Evolutionary conservation across 2,329 filamentous ascomycete species (phyloP), one percentile per base, ranked within the genome.

Genomic region (Cladorrhinum sp.): DNA sequence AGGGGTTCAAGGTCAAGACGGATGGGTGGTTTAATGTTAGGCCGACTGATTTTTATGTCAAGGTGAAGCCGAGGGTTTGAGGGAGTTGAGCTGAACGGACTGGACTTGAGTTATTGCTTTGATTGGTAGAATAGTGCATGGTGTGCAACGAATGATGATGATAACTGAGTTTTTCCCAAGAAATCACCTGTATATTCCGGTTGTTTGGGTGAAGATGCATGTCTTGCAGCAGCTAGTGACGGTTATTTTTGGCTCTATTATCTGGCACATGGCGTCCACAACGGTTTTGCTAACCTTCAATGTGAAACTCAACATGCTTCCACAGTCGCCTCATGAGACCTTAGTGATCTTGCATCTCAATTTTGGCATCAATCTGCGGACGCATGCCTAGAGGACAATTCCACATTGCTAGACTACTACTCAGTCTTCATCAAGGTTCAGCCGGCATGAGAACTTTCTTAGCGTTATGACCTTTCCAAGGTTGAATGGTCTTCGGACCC

Each of bases 1-100:
- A 71, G 2, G 66, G 59, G 0, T 81, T 80, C 53, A 65, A 74
- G 66, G 57, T 80, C 57, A 72, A 74, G 58, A 72, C 78, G 71
- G 74, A 85, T 65, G 77, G 83, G 13, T 77, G 82, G 77, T 85
- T 84, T 64, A 82, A 82, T 55, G 67, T 81, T 3, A 71, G 80
- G 63, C 82, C 81, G 0, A 68, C 80, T 49, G 76, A 73, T 13
- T 79, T 84, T 48, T 65, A 69, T 20, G 76, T 78, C 52, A 77
- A 71, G 69, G 76, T 78, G 9, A 78, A 74, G 71, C 65, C 75
- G 36, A 74, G 79, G 57, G 64, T 9, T 25, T 58, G 32, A 60
- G 18, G 50, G n/a, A n/a, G n/a, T n/a, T n/a, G n/a, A n/a, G n/a
- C n/a, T n/a, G n/a, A n/a, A n/a, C n/a, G n/a, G 20, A 48, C 16